Conservation (phyloP, 2,329 filamentous ascomycete species). For the Balansia obtecta region DNA sequence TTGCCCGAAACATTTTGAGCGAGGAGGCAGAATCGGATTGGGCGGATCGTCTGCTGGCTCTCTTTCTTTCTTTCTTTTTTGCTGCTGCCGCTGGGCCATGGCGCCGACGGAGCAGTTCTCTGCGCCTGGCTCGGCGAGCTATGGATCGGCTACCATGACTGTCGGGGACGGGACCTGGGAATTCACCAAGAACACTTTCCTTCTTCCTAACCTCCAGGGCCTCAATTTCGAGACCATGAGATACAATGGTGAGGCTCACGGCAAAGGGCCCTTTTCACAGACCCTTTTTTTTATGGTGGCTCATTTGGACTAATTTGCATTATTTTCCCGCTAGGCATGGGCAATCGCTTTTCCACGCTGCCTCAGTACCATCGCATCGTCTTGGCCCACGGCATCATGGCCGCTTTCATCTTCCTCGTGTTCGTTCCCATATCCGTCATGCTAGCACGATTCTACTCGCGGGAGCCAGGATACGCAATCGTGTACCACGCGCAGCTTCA, state of each 20-base stretch:
- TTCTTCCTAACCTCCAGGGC: slow-evolving; percentile 65
- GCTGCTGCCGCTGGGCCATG: slow-evolving; percentile 38
- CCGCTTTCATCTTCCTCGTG: slow-evolving; percentile 60
- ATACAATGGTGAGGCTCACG: slow-evolving; percentile 54
- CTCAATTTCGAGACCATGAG: slow-evolving; percentile 72
- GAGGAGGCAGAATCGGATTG: background rate
- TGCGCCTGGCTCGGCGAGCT: slow-evolving; percentile 58
- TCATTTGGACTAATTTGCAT: background rate
- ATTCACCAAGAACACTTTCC: slow-evolving; percentile 61
- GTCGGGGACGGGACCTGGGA: slow-evolving; percentile 82
- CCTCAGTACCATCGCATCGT: slow-evolving; percentile 60
- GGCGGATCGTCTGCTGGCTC: background rate
- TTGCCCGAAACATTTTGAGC: too few relatives aligned
- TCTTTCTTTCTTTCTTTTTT: slow-evolving; percentile 1
- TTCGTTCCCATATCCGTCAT: slow-evolving; percentile 65
- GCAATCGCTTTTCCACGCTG: slow-evolving; percentile 61
- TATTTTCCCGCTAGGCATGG: slow-evolving; percentile 50
- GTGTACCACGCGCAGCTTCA: slow-evolving; percentile 65
- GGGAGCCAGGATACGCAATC: slow-evolving; percentile 47
- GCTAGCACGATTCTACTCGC: slow-evolving; percentile 57
- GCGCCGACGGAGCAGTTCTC: slow-evolving; percentile 50
- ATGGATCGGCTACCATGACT: slow-evolving; percentile 59
- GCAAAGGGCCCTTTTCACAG: too few relatives aligned
- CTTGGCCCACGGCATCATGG: slow-evolving; percentile 59
- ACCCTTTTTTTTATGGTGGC: background rate